These are phyloP conservation scores for Rhododendron kiyosumense DNA, from an alignment of 148 eudicot species.

Conservation along the genomic window DNA sequence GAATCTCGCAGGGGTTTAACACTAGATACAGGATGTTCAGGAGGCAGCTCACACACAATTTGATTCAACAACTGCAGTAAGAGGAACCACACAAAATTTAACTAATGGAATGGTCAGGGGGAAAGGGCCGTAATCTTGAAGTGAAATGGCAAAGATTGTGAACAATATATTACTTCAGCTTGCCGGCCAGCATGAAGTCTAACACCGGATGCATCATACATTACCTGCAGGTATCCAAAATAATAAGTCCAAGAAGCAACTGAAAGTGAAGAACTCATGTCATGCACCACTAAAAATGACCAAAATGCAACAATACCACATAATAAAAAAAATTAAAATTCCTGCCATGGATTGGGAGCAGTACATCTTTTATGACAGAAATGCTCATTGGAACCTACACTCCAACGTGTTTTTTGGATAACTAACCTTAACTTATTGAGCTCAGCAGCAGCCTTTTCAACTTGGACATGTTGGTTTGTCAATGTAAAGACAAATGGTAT, in stretches of 20 bases:
- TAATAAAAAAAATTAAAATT: too few species aligned
- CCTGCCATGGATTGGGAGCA: not conserved
- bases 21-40: constrained; percentile 66
- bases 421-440: not conserved
- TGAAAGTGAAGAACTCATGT: not conserved
- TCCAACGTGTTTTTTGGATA: not conserved
- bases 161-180: constrained; percentile 34
- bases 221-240: constrained; percentile 42
- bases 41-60: constrained; percentile 76
- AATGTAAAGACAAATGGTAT: not conserved
- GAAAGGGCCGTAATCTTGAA: not conserved
- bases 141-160: not conserved
- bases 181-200: constrained; percentile 91
- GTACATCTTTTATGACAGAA: too few species aligned
- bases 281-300: not conserved
- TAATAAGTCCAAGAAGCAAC: not conserved
- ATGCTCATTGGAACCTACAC: not conserved
- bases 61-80: constrained; percentile 61
- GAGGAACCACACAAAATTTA: constrained; percentile 28
- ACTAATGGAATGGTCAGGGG: not conserved
- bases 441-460: not conserved
- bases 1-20: constrained; percentile 66
- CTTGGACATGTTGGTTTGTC: not conserved
- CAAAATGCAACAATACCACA: not conserved
- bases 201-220: constrained; percentile 87